These are phyloP conservation scores for Apophysomyces ossiformis DNA, from an alignment of 371 early-diverging fungal species.

Conservation along the genomic window DNA sequence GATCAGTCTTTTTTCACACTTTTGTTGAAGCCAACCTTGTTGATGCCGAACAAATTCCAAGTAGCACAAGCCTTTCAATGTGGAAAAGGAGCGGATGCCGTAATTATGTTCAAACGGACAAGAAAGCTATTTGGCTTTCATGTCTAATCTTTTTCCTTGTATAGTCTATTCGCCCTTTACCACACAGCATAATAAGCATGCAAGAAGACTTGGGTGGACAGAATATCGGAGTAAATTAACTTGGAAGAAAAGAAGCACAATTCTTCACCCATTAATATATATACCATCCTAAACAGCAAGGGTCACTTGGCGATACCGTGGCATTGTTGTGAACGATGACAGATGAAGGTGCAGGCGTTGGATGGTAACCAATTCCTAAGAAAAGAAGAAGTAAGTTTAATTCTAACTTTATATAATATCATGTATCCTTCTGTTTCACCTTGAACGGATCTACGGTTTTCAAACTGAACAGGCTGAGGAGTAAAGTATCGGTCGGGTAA, in stretches of 20 bases:
- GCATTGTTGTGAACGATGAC: slow-evolving; percentile 19
- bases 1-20: too few relatives aligned
- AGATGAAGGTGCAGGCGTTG: slow-evolving; percentile 22
- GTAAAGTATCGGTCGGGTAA: slow-evolving; percentile 1
- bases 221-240: neutral
- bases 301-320: slow-evolving; percentile 18
- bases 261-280: neutral
- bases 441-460: neutral
- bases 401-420: slow-evolving; percentile 4
- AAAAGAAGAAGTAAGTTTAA: slow-evolving; percentile 12
- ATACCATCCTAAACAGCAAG: slow-evolving; percentile 28
- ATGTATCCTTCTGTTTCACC: slow-evolving; percentile 1
- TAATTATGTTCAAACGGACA: too few relatives aligned
- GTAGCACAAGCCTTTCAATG: too few relatives aligned
- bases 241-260: neutral
- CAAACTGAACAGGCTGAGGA: slow-evolving; percentile 8
- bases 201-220: slow-evolving; percentile 13
- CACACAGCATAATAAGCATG: slow-evolving; percentile 23
- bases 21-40: too few relatives aligned
- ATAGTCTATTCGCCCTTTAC: slow-evolving; percentile 21
- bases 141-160: neutral
- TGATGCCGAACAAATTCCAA: too few relatives aligned
- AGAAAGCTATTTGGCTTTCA: too few relatives aligned
- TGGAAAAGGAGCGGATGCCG: too few relatives aligned
- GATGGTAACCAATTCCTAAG: slow-evolving; percentile 14